Conservation (phyloP, 2,329 filamentous ascomycete genomes). For the Sclerotiophoma versabilis region DNA sequence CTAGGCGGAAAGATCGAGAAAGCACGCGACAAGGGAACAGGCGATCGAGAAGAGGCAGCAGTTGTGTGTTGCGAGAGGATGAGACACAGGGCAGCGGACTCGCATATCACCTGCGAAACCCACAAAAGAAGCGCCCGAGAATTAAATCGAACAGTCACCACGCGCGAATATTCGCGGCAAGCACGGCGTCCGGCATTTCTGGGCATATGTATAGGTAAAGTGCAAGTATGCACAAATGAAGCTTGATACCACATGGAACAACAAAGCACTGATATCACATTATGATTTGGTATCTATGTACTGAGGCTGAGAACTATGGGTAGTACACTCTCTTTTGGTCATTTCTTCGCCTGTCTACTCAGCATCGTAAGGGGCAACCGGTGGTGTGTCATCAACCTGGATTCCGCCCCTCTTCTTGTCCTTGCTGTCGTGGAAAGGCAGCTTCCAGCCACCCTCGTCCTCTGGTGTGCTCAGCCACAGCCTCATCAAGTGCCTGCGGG, state of each 20-base stretch:
- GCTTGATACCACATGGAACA: constrained; percentile 35
- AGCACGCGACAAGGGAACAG: constrained; percentile 6
- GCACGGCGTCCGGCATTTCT: constrained; percentile 30
- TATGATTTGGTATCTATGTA: constrained; percentile 11
- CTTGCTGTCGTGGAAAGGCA: constrained; percentile 80
- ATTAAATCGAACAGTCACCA: constrained; percentile 16
- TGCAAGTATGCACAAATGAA: constrained; percentile 28
- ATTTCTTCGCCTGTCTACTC: constrained; percentile 60
- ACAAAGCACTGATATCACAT: background rate
- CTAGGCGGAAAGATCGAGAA: constrained; percentile 1
- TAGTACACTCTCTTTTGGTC: constrained; percentile 1
- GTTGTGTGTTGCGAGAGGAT: background rate
- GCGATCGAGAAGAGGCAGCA: constrained; percentile 7
- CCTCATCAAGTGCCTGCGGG: constrained; percentile 79
- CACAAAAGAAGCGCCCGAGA: constrained; percentile 31
- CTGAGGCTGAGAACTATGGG: constrained; percentile 3
- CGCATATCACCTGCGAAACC: constrained; percentile 21
- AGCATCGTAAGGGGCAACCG: constrained; percentile 77
- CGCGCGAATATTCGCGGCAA: constrained; percentile 23
- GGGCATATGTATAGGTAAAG: constrained; percentile 26
- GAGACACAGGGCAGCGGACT: constrained; percentile 25
- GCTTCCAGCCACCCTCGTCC: constrained; percentile 80
- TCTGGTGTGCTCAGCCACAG: constrained; percentile 86
- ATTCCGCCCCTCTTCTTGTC: constrained; percentile 90
- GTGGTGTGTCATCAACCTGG: constrained; percentile 81